Evolutionary conservation across 306 rosid species (phyloP).

Genomic region (Ammopiptanthus mongolicus): DNA sequence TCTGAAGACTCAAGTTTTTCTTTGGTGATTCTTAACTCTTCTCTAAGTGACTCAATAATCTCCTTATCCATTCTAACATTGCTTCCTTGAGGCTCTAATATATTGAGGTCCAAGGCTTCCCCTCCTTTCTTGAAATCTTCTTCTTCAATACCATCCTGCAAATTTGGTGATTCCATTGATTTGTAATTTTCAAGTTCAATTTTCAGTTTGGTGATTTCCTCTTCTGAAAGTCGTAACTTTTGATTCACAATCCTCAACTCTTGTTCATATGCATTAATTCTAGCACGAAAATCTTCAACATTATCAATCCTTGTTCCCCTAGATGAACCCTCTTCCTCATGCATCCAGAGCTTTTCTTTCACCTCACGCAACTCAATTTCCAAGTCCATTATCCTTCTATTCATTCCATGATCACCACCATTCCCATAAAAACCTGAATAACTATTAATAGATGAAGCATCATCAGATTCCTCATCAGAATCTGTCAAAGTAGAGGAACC

Average conservation of each 20-base stretch:
- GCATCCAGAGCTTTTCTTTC: conserved; percentile 50
- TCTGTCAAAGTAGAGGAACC: conserved; percentile 62
- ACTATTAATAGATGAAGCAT: conserved; percentile 67
- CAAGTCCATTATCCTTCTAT: conserved; percentile 67
- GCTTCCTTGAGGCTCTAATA: conserved; percentile 20
- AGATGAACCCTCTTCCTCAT: conserved; percentile 42
- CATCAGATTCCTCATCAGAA: conserved; percentile 76
- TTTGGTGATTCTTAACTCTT: conserved; percentile 49
- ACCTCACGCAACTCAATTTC: conserved; percentile 69
- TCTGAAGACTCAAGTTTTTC: conserved; percentile 46
- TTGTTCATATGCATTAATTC: conserved; percentile 44
- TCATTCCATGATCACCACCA: conserved; percentile 43
- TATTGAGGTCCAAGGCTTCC: conserved; percentile 6
- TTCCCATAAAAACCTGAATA: conserved; percentile 38
- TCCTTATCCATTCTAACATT: conserved; percentile 23
- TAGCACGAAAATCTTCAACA: conserved; percentile 29
- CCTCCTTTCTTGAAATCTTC: conserved; percentile 2
- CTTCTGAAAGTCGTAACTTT: conserved; percentile 45
- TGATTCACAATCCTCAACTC: conserved; percentile 59
- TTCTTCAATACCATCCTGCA: not conserved
- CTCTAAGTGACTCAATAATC: not conserved
- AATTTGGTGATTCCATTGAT: conserved; percentile 12
- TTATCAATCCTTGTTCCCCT: conserved; percentile 24
- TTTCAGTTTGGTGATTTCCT: conserved; percentile 45
- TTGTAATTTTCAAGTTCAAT: conserved; percentile 39